phyloP scores from a whole-genome alignment of 1,139 yeast genomes.

The Debaryomyces sp. region DNA sequence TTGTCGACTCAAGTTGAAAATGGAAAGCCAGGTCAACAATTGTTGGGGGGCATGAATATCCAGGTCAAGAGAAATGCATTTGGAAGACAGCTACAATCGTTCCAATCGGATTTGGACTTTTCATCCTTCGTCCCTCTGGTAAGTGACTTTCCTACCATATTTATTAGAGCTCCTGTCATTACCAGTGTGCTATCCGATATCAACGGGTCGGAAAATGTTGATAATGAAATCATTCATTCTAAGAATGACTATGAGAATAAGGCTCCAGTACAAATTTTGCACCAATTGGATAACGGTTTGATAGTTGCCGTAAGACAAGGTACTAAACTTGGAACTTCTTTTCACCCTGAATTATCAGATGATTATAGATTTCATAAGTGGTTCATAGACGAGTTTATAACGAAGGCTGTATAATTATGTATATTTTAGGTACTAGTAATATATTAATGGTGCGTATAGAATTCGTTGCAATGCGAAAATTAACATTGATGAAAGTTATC shows the following conservation, averaged over 20 bases:
- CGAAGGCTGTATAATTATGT: conserved; percentile 10
- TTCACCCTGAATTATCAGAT: conserved; percentile 74
- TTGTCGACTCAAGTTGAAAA: conserved; percentile 58
- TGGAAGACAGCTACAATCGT: conserved; percentile 77
- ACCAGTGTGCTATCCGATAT: conserved; percentile 32
- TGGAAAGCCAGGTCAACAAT: conserved; percentile 59
- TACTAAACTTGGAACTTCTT: conserved; percentile 69
- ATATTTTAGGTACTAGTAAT: background rate
- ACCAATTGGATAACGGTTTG: conserved; percentile 39
- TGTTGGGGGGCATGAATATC: conserved; percentile 68
- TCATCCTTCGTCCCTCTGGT: conserved; percentile 46
- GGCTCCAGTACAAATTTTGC: conserved; percentile 45
- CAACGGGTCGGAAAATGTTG: conserved; percentile 15
- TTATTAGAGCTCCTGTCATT: conserved; percentile 81
- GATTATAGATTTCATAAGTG: conserved; percentile 71
- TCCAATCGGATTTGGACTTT: conserved; percentile 53
- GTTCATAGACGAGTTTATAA: conserved; percentile 65
- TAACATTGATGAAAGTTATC: background rate
- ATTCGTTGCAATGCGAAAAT: conserved; percentile 1
- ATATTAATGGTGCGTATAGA: background rate
- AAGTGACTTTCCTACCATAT: conserved; percentile 57
- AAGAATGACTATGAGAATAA: conserved; percentile 29
- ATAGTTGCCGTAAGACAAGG: conserved; percentile 80
- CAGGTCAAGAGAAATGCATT: conserved; percentile 73
- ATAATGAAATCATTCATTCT: conserved; percentile 25